Conservation (phyloP, 345 rosid species). For the Zanthoxylum bungeanum region DNA sequence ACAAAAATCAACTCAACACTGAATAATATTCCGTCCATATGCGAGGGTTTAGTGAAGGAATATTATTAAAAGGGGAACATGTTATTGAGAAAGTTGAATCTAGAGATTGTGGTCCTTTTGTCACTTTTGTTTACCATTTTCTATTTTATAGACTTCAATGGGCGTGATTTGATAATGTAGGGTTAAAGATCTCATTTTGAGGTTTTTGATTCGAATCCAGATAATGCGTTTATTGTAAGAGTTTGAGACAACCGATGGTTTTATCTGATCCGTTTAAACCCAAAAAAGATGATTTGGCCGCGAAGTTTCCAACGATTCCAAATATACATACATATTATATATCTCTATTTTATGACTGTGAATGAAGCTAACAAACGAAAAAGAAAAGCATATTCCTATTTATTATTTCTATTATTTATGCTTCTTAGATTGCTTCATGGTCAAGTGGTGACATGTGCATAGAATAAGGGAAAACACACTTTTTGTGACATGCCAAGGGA, state of each 20-base stretch:
- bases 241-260: too few species aligned
- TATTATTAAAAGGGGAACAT: background rate
- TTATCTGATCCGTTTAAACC: too few species aligned
- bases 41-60: background rate
- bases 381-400: background rate
- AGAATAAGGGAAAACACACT: background rate
- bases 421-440: background rate
- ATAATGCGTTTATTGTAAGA: too few species aligned
- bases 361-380: background rate
- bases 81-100: conserved; percentile 3
- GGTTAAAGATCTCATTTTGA: too few species aligned
- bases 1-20: too few species aligned
- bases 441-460: background rate
- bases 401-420: background rate
- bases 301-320: too few species aligned
- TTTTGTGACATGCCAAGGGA: background rate
- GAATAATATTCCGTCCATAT: too few species aligned
- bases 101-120: conserved; percentile 5
- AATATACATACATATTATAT: too few species aligned
- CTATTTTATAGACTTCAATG: too few species aligned
- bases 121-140: background rate
- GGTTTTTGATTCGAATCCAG: too few species aligned
- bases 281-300: too few species aligned
- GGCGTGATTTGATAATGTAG: too few species aligned
- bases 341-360: background rate